A percentile compares a stretch with the other conserved stretches of the same genome.
Evolutionary conservation across 345 rosid genomes (phyloP).

Genomic region (Brassica nigra): DNA sequence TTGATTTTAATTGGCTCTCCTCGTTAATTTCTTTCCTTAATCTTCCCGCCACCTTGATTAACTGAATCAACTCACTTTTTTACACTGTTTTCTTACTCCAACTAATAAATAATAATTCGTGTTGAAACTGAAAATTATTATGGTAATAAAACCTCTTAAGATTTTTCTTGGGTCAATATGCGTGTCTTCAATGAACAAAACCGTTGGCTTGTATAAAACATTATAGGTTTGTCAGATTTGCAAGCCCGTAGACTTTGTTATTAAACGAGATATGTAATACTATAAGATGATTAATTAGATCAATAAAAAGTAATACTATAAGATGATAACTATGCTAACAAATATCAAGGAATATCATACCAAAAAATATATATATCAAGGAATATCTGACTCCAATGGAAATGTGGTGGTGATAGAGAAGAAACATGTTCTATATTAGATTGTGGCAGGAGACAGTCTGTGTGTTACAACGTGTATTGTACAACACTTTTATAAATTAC

Average conservation of each 20-base stretch:
- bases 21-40: slow-evolving; percentile 23
- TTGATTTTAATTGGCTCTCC: slow-evolving; percentile 17
- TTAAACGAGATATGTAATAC: neutral
- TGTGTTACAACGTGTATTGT: slow-evolving; percentile 3
- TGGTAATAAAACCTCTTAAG: neutral
- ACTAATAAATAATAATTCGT: neutral
- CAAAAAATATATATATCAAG: neutral
- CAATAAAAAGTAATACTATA: neutral
- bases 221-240: neutral
- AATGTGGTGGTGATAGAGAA: slow-evolving; percentile 21
- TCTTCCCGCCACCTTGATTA: slow-evolving; percentile 37
- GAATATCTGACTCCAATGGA: slow-evolving; percentile 19
- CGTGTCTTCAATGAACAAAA: neutral
- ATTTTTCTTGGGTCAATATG: neutral
- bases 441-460: slow-evolving; percentile 34
- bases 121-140: neutral
- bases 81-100: slow-evolving; percentile 28
- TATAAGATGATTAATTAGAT: no score
- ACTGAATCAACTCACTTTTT: slow-evolving; percentile 25
- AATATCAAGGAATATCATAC: neutral
- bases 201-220: slow-evolving; percentile 5
- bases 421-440: slow-evolving; percentile 18
- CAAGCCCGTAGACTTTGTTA: slow-evolving; percentile 6
- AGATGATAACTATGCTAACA: neutral
- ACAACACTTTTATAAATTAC: neutral